A percentile compares a stretch with the other conserved stretches of the same genome.
Conservation (phyloP, 2,329 filamentous ascomycete species). For the Didymella segeticola region DNA sequence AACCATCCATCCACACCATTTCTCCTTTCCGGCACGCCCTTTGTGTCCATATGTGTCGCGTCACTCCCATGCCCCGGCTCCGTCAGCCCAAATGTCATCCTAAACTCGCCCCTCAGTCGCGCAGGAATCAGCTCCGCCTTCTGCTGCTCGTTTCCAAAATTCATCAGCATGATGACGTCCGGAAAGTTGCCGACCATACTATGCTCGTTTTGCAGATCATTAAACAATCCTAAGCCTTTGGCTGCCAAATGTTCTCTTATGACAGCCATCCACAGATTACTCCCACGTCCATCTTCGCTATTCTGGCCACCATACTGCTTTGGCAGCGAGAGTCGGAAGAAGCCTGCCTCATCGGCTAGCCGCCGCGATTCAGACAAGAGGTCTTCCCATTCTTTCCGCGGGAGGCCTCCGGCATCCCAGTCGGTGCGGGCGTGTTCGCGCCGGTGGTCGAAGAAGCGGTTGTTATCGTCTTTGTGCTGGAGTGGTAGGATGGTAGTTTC, state of each 20-base stretch:
- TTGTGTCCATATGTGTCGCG: constrained; percentile 67
- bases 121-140: constrained; percentile 61
- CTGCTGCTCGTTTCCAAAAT: constrained; percentile 64
- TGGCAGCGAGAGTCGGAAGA: constrained; percentile 66
- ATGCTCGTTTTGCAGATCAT: constrained; percentile 70
- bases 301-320: constrained; percentile 62
- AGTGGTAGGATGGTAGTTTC: constrained; percentile 60
- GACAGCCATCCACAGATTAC: constrained; percentile 69
- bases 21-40: constrained; percentile 53
- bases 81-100: constrained; percentile 67
- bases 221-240: constrained; percentile 66
- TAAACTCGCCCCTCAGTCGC: constrained; percentile 60
- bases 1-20: constrained; percentile 58
- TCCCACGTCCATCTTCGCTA: constrained; percentile 50
- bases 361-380: constrained; percentile 58
- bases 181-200: constrained; percentile 69
- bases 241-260: constrained; percentile 66
- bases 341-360: constrained; percentile 65
- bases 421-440: constrained; percentile 68
- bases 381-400: constrained; percentile 65
- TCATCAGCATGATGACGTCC: constrained; percentile 66
- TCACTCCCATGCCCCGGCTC: constrained; percentile 69
- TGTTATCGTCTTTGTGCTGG: constrained; percentile 64
- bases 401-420: constrained; percentile 65
- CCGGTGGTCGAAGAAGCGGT: constrained; percentile 70